phyloP scores from a whole-genome alignment of 345 rosid species.

The Dipteronia dyeriana region DNA sequence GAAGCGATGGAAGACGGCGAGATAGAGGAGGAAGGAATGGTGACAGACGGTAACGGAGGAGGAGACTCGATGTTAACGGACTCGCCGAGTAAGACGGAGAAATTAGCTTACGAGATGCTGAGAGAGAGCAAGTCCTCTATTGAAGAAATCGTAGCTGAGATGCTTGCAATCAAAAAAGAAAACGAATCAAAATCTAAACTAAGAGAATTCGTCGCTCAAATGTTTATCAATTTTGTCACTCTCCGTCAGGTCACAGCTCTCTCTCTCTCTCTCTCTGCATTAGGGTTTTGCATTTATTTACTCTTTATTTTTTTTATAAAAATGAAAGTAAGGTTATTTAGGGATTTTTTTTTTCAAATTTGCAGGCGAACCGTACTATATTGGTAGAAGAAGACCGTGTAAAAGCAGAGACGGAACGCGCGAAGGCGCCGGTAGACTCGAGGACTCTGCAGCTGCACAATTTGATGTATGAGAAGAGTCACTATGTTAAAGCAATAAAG shows the following conservation, averaged over 20 bases:
- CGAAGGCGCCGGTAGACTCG: constrained; percentile 77
- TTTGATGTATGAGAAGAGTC: constrained; percentile 92
- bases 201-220: constrained; percentile 75
- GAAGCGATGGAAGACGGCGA: constrained; percentile 86
- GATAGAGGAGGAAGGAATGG: constrained; percentile 80
- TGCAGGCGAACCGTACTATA: constrained; percentile 74
- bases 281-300: constrained; percentile 23
- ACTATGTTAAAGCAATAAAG: constrained; percentile 80
- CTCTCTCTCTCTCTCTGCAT: constrained; percentile 1
- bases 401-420: constrained; percentile 68
- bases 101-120: constrained; percentile 63
- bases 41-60: constrained; percentile 40
- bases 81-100: constrained; percentile 37
- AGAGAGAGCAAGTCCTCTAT: constrained; percentile 72
- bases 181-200: constrained; percentile 61
- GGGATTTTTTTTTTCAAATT: neutral
- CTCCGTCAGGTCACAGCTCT: constrained; percentile 73
- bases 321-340: neutral
- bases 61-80: constrained; percentile 22
- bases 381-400: constrained; percentile 72
- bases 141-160: constrained; percentile 65
- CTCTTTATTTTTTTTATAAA: neutral
- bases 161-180: constrained; percentile 62
- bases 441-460: constrained; percentile 82
- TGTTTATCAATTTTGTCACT: constrained; percentile 75